Conservation (phyloP, 306 rosid species). For the Psophocarpus tetragonolobus region DNA sequence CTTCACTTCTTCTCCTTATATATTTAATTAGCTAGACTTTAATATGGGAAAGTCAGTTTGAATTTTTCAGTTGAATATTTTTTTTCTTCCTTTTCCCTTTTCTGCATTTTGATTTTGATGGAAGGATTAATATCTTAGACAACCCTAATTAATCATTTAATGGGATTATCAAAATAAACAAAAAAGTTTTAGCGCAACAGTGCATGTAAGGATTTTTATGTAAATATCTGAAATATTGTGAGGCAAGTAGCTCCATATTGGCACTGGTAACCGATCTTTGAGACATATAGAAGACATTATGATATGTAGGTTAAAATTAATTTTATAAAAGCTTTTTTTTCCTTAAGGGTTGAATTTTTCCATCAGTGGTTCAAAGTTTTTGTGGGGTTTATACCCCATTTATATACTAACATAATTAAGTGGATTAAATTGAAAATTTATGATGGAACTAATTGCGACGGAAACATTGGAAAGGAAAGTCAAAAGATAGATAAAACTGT, state of each 20-base stretch:
- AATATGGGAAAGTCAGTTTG: constrained; percentile 1
- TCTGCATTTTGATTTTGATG: constrained; percentile 31
- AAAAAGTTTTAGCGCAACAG: neutral
- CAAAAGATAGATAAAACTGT: neutral
- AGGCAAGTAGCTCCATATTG: neutral
- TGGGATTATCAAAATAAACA: neutral
- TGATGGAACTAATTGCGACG: neutral
- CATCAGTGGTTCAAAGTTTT: neutral
- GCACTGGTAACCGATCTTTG: neutral
- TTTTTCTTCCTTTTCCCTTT: constrained; percentile 21
- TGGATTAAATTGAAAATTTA: neutral
- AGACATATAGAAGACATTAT: neutral
- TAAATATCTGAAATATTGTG: neutral
- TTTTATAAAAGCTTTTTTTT: neutral
- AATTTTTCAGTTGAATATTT: constrained; percentile 27
- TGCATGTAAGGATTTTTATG: neutral
- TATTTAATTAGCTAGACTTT: constrained; percentile 33
- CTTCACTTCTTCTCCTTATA: constrained; percentile 28
- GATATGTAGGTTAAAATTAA: neutral
- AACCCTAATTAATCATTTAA: neutral
- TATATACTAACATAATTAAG: neutral
- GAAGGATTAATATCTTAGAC: neutral
- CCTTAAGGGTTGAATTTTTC: neutral
- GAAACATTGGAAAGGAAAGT: neutral
- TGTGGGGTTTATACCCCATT: neutral